Base-by-base conservation (phyloP, 1,284 basidiomycete genomes). In the Ustilago hordei region DNA sequence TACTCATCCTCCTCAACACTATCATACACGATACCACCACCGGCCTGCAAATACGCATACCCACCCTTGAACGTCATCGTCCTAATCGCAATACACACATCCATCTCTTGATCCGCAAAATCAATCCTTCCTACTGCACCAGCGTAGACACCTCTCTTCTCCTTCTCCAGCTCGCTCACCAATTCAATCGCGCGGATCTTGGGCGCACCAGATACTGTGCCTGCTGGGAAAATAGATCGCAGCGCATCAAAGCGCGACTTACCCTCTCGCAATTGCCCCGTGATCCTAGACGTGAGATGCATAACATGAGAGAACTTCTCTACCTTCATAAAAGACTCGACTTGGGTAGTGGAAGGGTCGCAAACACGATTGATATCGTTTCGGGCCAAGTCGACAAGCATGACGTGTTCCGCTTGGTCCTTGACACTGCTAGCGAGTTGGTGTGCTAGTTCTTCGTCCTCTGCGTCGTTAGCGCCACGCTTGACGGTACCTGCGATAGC, bases 291-390 rank as follows among this genome's bases (percentile, higher is more conserved):
- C 1, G 97, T 99, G 78, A 99, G 87, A 86, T 99, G 97, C 80
- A 97, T 98, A 80, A 99, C 97, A 87, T 99, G 97, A 81, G 93
- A 94, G 87, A 99, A 99, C 87, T 93, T 96, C 86, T 99, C 94
- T 23, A 99, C 87, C 73, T 89, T 89, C 95, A 99, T 98, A 63
- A 99, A 90, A 70, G 94, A 91, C 87, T 99, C 97, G 31, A 99
- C 95, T 82, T 95, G 93, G 81, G 98, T 96, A 0, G 96, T 98
- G 85, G 91, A 90, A 6, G 97, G 95, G 80, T 94, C 91, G 89
- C 96, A 99, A 31, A 99, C 94, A 28, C 97, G 91, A 86, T 98
- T 98, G 76, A 99, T 95, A 85, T 99, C 97, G 88, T 99, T 99
- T n/a, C 97, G 90, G 8, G 97, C 97, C 68, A 99, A 90, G 87